Base-by-base conservation (phyloP, 495 filamentous ascomycete species). In the Penicillium macrosclerotiorum region DNA sequence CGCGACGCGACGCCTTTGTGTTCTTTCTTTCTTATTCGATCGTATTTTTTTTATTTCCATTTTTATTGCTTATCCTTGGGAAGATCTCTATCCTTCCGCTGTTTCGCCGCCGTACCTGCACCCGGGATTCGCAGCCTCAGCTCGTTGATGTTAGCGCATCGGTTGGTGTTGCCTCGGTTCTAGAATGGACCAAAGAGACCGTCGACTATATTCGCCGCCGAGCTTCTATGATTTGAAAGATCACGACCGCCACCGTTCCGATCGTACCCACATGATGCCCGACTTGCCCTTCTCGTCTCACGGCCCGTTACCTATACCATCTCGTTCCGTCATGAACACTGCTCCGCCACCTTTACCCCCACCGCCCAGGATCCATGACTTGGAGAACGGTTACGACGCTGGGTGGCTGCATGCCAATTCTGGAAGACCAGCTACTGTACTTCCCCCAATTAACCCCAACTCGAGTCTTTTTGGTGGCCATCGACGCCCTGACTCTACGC, bases 321-420 rank as follows among this genome's bases (percentile, higher is more conserved):
- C 75, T 58, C 49, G 71, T 69, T 49, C 73, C 37, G 65, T 57
- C 42, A 68, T 65, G 38, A 60, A 76, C 30, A 64, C 60, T 41
- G 69, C 68, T 30, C 83, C 83, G 31, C 82, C 82, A 42, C 80
- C 82, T 46, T 68, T 85, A 49, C 83, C 83, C 36, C 83, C 83
- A 6, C 83, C 82, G 6, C 64, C 71, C 48, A 63, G 71, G 41
- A 75, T 84, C 31, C 69, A 62, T 37, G 79, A 75, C 38, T 55
- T 82, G 37, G 67, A 73, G 44, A 64, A 71, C 47, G 79, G 78
- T 24, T 71, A 76, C 47, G 82, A 85, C 59, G 70, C 72, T n/a
- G 80, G 76, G 38, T 83, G 76, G 78, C 61, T 78, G 48, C 76
- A 77, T 69, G 79, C 73, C 40, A 81, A 84, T 54, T 67, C 62